Evolutionary conservation across 306 rosid genomes (phyloP), one percentile per base, ranked within the genome.

Genomic region (Astragalus glycyphyllos): DNA sequence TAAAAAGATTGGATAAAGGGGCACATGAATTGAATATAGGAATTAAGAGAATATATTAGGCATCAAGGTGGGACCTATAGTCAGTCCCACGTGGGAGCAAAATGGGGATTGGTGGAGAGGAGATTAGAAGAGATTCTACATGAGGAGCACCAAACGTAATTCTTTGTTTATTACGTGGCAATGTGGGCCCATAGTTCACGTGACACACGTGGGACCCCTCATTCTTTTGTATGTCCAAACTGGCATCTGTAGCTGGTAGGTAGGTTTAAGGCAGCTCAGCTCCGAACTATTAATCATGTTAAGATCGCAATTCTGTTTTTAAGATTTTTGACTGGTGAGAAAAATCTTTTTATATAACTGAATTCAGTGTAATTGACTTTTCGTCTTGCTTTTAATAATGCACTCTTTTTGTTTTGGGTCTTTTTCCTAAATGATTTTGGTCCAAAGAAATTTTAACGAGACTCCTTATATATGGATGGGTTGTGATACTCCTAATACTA

Each of bases 81-180:
- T 2, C 88, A 17, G 11, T 2, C 88, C 92, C 99, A 94, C 96
- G 97, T 94, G 99, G 91, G 92, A 69, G 75, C 47, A 7, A 29
- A 68, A 53, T 54, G 74, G 66, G 60, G 90, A 90, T 94, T 94
- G 99, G 99, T 73, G 79, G 92, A 78, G 88, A 87, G 80, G 68
- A 66, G 97, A 94, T 94, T 70, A 88, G 86, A 67, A 68, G 79
- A 81, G 98, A 93, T 90, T 90, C 84, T 61, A 11, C 26, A 4
- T 16, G 71, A 55, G 11, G 14, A 14, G 29, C 34, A 59, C 79
- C 65, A 57, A 67, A 71, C 65, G 80, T 58, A 70, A 20, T 51
- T 48, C 69, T 60, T 85, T 55, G 55, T 32, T 57, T 69, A 59
- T 60, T 56, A 88, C 86, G 89, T 87, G 96, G 88, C 86, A 38